phyloP scores from a whole-genome alignment of 2,329 filamentous ascomycete genomes.

The Xylariales sp. region DNA sequence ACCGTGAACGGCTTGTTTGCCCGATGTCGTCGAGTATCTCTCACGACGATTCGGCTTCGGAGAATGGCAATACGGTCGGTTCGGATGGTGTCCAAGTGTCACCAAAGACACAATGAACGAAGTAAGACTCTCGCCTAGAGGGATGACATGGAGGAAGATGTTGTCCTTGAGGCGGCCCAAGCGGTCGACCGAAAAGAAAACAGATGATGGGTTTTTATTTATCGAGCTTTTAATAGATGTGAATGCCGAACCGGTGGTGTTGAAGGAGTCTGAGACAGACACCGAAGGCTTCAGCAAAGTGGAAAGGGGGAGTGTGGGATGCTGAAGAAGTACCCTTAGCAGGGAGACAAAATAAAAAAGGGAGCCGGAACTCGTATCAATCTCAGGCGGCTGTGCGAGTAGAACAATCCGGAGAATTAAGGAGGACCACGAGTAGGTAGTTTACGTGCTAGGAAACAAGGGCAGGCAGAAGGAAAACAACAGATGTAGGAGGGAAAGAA shows the following conservation, averaged over 20 bases:
- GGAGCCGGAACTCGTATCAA: conserved; percentile 6
- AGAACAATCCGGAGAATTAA: conserved; percentile 8
- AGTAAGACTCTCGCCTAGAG: conserved; percentile 14
- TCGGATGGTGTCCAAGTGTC: conserved; percentile 21
- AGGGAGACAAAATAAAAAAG: conserved; percentile 11
- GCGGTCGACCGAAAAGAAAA: conserved; percentile 6
- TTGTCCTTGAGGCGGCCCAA: conserved; percentile 3
- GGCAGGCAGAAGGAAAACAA: conserved; percentile 4
- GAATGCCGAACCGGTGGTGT: background rate
- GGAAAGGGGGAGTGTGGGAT: conserved; percentile 5
- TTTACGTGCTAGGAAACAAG: conserved; percentile 11
- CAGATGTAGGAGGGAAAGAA: conserved; percentile 7
- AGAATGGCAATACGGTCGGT: conserved; percentile 10
- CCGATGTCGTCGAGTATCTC: conserved; percentile 19
- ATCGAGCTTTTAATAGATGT: conserved; percentile 1
- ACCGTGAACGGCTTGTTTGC: conserved; percentile 34
- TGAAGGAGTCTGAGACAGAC: conserved; percentile 3
- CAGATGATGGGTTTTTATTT: background rate
- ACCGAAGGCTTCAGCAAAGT: conserved; percentile 1
- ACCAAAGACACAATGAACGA: conserved; percentile 13
- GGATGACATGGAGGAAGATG: conserved; percentile 9
- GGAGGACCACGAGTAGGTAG: conserved; percentile 1
- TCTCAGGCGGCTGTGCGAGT: background rate
- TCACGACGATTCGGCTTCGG: conserved; percentile 19
- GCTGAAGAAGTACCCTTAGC: conserved; percentile 7